phyloP scores from a whole-genome alignment of 2,329 filamentous ascomycete genomes.

The Sporothrix pallida region DNA sequence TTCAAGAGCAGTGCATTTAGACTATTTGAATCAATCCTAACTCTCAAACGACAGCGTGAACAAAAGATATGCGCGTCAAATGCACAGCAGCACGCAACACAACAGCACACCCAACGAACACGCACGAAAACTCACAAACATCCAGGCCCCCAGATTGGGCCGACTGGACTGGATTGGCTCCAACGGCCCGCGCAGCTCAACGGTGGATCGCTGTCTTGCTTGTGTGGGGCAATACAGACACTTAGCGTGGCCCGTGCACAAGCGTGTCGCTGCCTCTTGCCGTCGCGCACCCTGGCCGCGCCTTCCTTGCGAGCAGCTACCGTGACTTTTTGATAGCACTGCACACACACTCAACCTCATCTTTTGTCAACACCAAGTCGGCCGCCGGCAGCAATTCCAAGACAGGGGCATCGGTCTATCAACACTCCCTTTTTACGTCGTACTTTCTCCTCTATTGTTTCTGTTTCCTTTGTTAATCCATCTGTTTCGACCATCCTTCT shows the following conservation, averaged over 20 bases:
- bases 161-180: slow-evolving; percentile 10
- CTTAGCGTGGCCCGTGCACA: slow-evolving; percentile 10
- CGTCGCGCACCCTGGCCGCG: slow-evolving; percentile 8
- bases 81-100: background rate
- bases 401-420: slow-evolving; percentile 13
- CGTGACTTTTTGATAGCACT: background rate
- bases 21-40: no score
- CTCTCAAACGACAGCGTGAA: background rate
- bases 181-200: slow-evolving; percentile 15
- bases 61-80: slow-evolving; percentile 1
- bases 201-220: slow-evolving; percentile 3
- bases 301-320: slow-evolving; percentile 19
- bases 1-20: no score
- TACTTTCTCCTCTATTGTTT: background rate
- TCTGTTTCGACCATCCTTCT: background rate
- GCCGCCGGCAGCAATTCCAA: slow-evolving; percentile 1
- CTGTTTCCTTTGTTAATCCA: background rate
- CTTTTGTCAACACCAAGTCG: slow-evolving; percentile 9
- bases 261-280: background rate
- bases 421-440: background rate
- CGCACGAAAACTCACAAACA: background rate
- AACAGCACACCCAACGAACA: background rate
- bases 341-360: background rate
- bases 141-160: no score
- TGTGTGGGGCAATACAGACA: background rate